These are phyloP conservation scores for Talaromyces sp. DNA, from an alignment of 2,329 filamentous ascomycete genomes.

Conservation along the genomic window DNA sequence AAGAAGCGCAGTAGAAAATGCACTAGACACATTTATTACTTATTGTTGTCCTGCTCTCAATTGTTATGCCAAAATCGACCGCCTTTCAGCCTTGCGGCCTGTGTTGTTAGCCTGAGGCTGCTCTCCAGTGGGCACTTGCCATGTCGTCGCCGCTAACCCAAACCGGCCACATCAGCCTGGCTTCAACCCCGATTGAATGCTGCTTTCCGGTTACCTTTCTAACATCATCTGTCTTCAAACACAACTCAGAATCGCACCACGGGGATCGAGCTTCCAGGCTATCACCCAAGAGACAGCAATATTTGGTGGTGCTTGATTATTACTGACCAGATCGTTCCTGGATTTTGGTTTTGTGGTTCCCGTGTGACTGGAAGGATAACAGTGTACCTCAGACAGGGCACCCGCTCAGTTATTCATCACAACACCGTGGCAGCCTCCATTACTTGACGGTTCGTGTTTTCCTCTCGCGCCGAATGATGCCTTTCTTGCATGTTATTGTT, in stretches of 20 bases:
- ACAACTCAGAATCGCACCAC: slow-evolving; percentile 25
- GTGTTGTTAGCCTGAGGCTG: slow-evolving; percentile 3
- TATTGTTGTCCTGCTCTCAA: not conserved
- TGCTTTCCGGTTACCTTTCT: slow-evolving; percentile 31
- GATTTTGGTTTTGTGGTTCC: slow-evolving; percentile 4
- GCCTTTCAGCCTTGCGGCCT: slow-evolving; percentile 19
- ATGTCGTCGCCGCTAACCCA: slow-evolving; percentile 38
- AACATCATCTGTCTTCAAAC: slow-evolving; percentile 30
- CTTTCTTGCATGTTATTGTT: not conserved
- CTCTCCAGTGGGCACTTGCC: slow-evolving; percentile 10
- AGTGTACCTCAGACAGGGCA: slow-evolving; percentile 10
- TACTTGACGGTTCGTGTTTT: slow-evolving; percentile 43
- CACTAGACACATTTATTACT: not conserved
- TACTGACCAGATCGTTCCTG: slow-evolving; percentile 2
- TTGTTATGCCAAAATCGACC: slow-evolving; percentile 12
- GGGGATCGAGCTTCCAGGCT: slow-evolving; percentile 20
- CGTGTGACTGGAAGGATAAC: slow-evolving; percentile 11
- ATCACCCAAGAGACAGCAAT: slow-evolving; percentile 17
- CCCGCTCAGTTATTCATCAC: slow-evolving; percentile 25
- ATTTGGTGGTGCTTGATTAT: slow-evolving; percentile 19
- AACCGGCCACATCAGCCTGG: slow-evolving; percentile 41
- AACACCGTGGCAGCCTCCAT: slow-evolving; percentile 42
- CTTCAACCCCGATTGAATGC: slow-evolving; percentile 32
- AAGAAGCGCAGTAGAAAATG: not conserved
- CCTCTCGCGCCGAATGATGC: not conserved